phyloP scores from a whole-genome alignment of 495 filamentous ascomycete genomes.

The Bathelium albidoporum region DNA sequence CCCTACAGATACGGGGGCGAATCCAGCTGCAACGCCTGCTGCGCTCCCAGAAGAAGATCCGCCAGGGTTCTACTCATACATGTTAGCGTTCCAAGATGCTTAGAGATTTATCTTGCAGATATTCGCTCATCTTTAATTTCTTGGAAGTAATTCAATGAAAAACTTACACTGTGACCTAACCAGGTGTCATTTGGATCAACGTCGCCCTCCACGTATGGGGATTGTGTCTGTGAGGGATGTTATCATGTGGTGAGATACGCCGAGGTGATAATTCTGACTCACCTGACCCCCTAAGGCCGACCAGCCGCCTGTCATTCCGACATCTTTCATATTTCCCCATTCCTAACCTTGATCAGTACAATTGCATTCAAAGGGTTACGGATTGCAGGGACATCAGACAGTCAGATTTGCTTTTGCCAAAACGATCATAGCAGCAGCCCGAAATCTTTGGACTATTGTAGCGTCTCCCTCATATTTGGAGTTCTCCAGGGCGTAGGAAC shows the following conservation, averaged over 20 bases:
- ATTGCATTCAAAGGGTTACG: background rate
- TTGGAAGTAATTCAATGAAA: background rate
- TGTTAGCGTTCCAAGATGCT: conserved; percentile 1
- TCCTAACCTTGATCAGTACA: background rate
- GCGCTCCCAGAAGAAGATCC: conserved; percentile 25
- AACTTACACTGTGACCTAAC: conserved; percentile 11
- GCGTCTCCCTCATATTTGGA: conserved; percentile 10
- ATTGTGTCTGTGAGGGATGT: conserved; percentile 20
- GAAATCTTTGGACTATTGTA: conserved; percentile 25
- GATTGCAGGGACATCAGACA: conserved; percentile 18
- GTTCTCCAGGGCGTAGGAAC: conserved; percentile 2
- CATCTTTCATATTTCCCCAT: conserved; percentile 19
- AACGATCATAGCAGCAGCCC: conserved; percentile 25
- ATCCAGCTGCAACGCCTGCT: conserved; percentile 25
- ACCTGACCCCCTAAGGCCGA: conserved; percentile 24
- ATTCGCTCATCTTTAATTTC: background rate
- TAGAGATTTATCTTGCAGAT: background rate
- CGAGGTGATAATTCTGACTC: background rate
- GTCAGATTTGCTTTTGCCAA: conserved; percentile 29
- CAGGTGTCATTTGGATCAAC: conserved; percentile 14
- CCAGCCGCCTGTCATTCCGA: conserved; percentile 21
- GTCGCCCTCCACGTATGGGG: conserved; percentile 33
- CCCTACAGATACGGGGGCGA: conserved; percentile 27
- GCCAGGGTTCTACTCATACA: conserved; percentile 16
- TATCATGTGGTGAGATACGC: background rate